Percentiles rank a stretch among this genome's conserved stretches.
Evolutionary conservation across 257 asterid species (phyloP).

Genomic region (Nicotiana tabacum): DNA sequence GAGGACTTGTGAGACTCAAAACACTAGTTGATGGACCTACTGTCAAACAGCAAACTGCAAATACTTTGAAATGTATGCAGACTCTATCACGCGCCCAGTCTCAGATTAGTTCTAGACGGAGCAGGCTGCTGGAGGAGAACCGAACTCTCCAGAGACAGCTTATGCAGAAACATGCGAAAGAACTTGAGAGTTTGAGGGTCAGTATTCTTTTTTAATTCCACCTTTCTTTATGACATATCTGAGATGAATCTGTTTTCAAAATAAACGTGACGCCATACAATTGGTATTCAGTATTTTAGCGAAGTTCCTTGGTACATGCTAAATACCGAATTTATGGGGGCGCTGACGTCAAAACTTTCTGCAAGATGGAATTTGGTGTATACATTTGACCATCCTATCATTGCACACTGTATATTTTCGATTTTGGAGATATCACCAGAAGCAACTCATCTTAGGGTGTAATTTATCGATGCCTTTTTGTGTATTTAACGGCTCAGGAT

Average conservation of each 20-base stretch:
- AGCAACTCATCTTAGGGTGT: background rate
- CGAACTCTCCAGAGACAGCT: conserved; percentile 18
- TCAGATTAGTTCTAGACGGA: conserved; percentile 17
- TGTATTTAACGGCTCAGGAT: background rate
- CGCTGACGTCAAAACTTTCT: background rate
- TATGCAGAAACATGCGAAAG: conserved; percentile 22
- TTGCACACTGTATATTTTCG: background rate
- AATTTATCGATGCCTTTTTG: background rate
- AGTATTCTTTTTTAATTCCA: background rate
- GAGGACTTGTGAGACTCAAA: conserved; percentile 18
- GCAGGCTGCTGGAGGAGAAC: conserved; percentile 18
- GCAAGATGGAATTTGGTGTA: background rate
- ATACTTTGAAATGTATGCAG: conserved; percentile 16
- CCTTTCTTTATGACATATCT: background rate
- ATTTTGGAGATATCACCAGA: background rate
- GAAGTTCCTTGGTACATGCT: background rate
- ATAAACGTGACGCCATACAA: background rate
- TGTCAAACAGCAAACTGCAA: conserved; percentile 18
- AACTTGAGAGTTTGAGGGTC: conserved; percentile 19
- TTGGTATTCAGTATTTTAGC: background rate
- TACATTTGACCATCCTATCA: background rate
- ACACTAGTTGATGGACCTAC: conserved; percentile 16
- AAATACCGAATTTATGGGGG: background rate
- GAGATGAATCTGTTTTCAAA: background rate
- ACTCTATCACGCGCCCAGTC: conserved; percentile 14